Conservation (phyloP, 2,329 filamentous ascomycete genomes). For the Apiospora hydei region DNA sequence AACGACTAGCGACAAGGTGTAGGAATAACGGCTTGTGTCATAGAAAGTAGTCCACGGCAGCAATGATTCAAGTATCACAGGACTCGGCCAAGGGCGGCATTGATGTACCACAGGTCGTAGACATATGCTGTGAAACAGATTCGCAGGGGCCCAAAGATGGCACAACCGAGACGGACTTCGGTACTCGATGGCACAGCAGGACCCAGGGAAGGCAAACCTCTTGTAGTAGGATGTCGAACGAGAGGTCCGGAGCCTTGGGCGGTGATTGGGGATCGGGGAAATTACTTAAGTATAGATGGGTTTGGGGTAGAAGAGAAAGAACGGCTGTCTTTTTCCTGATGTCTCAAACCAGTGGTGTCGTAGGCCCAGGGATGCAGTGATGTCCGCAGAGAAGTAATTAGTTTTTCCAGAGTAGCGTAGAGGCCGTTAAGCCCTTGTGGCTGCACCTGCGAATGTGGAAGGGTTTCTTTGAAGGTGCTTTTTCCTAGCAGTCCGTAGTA, state of each 20-base stretch:
- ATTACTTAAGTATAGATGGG: conserved; percentile 5
- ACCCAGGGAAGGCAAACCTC: conserved; percentile 21
- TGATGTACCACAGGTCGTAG: conserved; percentile 32
- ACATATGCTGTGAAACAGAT: conserved; percentile 34
- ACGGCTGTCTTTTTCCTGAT: neutral
- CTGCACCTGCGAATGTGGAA: conserved; percentile 17
- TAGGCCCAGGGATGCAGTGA: conserved; percentile 5
- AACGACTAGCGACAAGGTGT: conserved; percentile 29
- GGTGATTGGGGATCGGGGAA: conserved; percentile 21
- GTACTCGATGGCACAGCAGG: conserved; percentile 26
- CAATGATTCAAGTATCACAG: conserved; percentile 25
- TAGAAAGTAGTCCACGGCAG: conserved; percentile 2
- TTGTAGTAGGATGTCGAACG: conserved; percentile 7
- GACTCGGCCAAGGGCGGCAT: conserved; percentile 26
- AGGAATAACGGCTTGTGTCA: conserved; percentile 12
- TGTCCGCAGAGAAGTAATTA: conserved; percentile 7
- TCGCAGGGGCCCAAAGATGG: conserved; percentile 29
- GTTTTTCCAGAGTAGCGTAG: conserved; percentile 7
- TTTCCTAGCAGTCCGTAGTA: neutral
- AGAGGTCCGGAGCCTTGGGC: neutral
- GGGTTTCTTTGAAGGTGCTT: conserved; percentile 12
- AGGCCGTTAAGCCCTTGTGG: conserved; percentile 19
- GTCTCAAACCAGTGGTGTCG: neutral
- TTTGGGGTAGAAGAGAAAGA: neutral
- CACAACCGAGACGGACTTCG: conserved; percentile 22